These are phyloP conservation scores for Leishmania tropica DNA, from an alignment of 208 protist species.

Conservation along the genomic window DNA sequence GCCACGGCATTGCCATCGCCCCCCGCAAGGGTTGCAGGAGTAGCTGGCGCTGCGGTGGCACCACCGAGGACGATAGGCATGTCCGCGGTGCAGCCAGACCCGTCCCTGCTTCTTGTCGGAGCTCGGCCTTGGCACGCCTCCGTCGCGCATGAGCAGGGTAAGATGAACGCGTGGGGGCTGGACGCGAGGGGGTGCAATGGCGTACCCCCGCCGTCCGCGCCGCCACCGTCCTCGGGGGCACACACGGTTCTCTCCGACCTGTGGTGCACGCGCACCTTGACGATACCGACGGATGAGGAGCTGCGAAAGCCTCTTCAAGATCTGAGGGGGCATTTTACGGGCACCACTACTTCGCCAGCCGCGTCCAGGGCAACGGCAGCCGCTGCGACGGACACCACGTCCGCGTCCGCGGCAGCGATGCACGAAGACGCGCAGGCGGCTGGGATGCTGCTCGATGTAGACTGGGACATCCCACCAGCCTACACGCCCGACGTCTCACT, in stretches of 20 bases:
- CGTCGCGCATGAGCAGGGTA: background rate
- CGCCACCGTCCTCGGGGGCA: background rate
- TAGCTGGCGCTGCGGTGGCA: background rate
- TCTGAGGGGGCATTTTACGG: background rate
- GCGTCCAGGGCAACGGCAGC: background rate
- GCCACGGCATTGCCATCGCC: background rate
- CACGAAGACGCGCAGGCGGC: background rate
- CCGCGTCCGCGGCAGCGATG: slow-evolving; percentile 1
- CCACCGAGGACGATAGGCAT: slow-evolving; percentile 4
- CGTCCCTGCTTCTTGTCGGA: slow-evolving; percentile 1
- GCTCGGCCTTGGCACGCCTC: background rate
- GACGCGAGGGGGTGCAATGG: background rate
- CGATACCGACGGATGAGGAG: slow-evolving; percentile 6
- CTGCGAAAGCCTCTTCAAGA: slow-evolving; percentile 9
- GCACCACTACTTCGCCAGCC: background rate
- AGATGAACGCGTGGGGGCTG: background rate
- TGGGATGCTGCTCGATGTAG: slow-evolving; percentile 11
- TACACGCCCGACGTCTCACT: slow-evolving; percentile 55
- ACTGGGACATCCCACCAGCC: slow-evolving; percentile 32
- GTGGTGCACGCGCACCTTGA: slow-evolving; percentile 16
- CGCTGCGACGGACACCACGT: background rate
- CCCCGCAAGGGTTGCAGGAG: background rate
- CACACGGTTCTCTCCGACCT: slow-evolving; percentile 4
- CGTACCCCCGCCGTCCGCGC: slow-evolving; percentile 14
- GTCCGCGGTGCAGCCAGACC: slow-evolving; percentile 7